Conservation (phyloP, 768 basidiomycete genomes). For the Trametes gibbosa region DNA sequence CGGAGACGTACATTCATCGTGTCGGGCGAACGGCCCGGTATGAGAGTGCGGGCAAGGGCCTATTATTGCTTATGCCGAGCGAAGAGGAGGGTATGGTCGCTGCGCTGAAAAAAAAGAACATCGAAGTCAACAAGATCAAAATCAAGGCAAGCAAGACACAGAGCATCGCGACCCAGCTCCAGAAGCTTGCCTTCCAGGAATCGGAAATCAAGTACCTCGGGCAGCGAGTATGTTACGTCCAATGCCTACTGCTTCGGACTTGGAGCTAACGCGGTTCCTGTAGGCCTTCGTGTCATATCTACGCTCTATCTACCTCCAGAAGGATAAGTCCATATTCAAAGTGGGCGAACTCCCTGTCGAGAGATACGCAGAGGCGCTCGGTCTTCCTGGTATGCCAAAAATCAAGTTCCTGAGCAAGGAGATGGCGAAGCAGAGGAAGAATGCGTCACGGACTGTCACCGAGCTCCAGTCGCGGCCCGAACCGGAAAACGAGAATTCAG, state of each 20-base stretch:
- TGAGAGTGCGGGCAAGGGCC: slow-evolving; percentile 81
- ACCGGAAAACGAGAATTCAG: slow-evolving; percentile 23
- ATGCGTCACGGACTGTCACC: slow-evolving; percentile 51
- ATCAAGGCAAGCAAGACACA: slow-evolving; percentile 85
- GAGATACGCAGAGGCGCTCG: slow-evolving; percentile 83
- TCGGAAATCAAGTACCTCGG: slow-evolving; percentile 97
- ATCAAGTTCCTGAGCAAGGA: slow-evolving; percentile 81
- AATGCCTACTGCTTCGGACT: background rate
- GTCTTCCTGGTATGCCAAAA: slow-evolving; percentile 92
- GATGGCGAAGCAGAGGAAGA: slow-evolving; percentile 74
- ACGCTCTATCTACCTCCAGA: slow-evolving; percentile 89
- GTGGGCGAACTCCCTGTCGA: slow-evolving; percentile 78
- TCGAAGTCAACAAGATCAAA: slow-evolving; percentile 79
- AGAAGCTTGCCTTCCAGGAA: slow-evolving; percentile 91
- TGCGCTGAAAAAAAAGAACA: slow-evolving; percentile 66
- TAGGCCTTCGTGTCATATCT: slow-evolving; percentile 97
- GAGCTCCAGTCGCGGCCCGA: slow-evolving; percentile 26
- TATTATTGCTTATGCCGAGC: slow-evolving; percentile 81
- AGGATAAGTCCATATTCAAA: slow-evolving; percentile 92
- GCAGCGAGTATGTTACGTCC: slow-evolving; percentile 63
- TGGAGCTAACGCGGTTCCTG: background rate
- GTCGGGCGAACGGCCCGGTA: slow-evolving; percentile 96
- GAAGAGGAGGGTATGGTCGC: slow-evolving; percentile 90
- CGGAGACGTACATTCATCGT: slow-evolving; percentile 95
- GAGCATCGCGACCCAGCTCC: slow-evolving; percentile 82